These are phyloP conservation scores for Tolypocladium ophioglossoides DNA, from an alignment of 2,329 filamentous ascomycete genomes.

Conservation along the genomic window DNA sequence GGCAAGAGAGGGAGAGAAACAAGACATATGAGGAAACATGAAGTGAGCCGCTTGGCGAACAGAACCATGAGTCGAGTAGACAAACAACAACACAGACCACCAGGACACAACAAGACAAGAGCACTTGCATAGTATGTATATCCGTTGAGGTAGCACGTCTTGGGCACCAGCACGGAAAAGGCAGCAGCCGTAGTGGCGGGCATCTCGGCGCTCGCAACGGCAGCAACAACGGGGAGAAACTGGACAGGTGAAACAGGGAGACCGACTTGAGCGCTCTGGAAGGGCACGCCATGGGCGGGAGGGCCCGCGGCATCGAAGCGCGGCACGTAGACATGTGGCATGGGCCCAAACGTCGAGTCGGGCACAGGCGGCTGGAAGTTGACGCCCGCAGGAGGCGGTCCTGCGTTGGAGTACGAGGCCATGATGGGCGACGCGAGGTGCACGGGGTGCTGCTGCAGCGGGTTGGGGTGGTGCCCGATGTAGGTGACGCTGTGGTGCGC, in stretches of 20 bases:
- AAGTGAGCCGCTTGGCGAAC: neutral
- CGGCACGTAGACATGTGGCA: conserved; percentile 44
- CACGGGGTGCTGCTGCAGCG: conserved; percentile 7
- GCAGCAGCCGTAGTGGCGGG: conserved; percentile 11
- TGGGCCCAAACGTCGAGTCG: conserved; percentile 45
- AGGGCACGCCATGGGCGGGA: conserved; percentile 7
- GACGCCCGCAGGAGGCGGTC: conserved; percentile 30
- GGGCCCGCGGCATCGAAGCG: conserved; percentile 30
- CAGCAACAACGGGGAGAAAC: neutral
- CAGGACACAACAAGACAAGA: conserved; percentile 6
- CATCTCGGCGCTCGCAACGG: conserved; percentile 13
- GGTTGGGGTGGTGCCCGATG: conserved; percentile 11
- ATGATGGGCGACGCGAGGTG: conserved; percentile 15
- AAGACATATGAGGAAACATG: neutral
- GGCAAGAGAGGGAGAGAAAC: neutral
- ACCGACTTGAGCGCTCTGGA: conserved; percentile 22
- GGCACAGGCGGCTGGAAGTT: conserved; percentile 50
- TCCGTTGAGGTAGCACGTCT: conserved; percentile 19
- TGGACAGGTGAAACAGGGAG: conserved; percentile 6
- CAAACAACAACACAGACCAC: neutral
- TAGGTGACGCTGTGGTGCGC: conserved; percentile 12
- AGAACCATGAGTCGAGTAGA: neutral
- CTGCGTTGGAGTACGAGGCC: conserved; percentile 32
- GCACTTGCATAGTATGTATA: conserved; percentile 31
- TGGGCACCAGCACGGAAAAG: conserved; percentile 20